Base-by-base conservation (phyloP, 2,329 filamentous ascomycete genomes). In the Phialemoniopsis sp. region DNA sequence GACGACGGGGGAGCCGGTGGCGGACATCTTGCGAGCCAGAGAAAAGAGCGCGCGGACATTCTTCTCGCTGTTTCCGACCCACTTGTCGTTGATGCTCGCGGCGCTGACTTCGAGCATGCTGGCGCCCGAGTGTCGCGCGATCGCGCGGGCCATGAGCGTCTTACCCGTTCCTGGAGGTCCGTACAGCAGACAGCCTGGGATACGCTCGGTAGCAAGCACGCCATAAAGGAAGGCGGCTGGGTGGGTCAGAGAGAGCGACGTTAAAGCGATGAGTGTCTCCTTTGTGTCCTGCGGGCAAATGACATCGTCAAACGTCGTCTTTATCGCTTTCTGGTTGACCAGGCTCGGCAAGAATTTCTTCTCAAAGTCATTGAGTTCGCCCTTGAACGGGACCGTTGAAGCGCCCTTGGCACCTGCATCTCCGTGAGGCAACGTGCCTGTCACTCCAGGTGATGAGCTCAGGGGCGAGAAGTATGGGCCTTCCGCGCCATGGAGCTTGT, bases 161-260 rank as follows among this genome's bases (percentile, higher is more conserved):
- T 87, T 87, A 42, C 82, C 82, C 3, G 82, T 89, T 19, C 89
- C 89, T 0, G 89, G 90, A 8, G 89, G 89, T 0, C 89, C 90
- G 52, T 95, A 95, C 0, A 95, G 70, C 1, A 95, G 76, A 35
- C 93, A 81, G 13, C 93, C 93, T 0, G 90, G 87, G 36, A 98
- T 94, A 51, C 89, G 87, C 56, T 97, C 90, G 1, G 82, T 88
- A 3, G 89, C 87, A 12, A 98, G 76, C 4, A 98, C 88, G 62
- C 93, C 93, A 51, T 98, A 98, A 10, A 82, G 83, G 63, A 97
- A 98, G n/a, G 90, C 91, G 46, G 97, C 90, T 0, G 93, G 93
- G 0, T 91, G 82, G 37, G 88, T 72, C 5, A 98, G 72, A 1
- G 90, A 93, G 14, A 98, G 70, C 1, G 87, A 88, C 0, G 93